Percentiles rank a stretch among this genome's conserved stretches.
Evolutionary conservation across 208 protist genomes (phyloP).

Genomic region (Naegleria gruberi): DNA sequence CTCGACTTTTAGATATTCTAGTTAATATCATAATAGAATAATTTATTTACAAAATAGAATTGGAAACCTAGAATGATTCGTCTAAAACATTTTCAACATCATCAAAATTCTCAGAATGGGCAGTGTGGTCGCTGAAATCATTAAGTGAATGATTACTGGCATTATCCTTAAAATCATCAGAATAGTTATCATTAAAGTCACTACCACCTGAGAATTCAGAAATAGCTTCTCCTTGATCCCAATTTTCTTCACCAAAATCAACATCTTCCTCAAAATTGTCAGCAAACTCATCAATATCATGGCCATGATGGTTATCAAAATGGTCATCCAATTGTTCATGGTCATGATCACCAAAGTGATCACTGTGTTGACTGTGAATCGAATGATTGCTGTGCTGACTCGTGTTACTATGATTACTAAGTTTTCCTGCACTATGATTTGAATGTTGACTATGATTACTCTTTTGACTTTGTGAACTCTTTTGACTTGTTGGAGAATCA

Average conservation of each 20-base stretch:
- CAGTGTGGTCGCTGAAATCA: neutral
- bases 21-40: too few relatives aligned
- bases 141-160: neutral
- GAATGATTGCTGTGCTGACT: too few relatives aligned
- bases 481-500: neutral
- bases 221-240: neutral
- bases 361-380: neutral
- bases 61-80: neutral
- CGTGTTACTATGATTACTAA: neutral
- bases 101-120: neutral
- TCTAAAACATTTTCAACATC: neutral
- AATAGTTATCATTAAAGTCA: neutral
- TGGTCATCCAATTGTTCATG: neutral
- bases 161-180: neutral
- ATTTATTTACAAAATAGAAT: neutral
- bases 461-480: neutral
- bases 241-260: neutral
- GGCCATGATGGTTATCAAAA: neutral
- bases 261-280: neutral
- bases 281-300: neutral
- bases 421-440: neutral
- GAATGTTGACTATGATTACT: neutral
- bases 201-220: neutral
- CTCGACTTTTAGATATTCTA: too few relatives aligned
- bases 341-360: neutral